A percentile compares a stretch with the other conserved stretches of the same genome.
Conservation (phyloP, 75 land plant genomes). For the Selaginella tamariscina region DNA sequence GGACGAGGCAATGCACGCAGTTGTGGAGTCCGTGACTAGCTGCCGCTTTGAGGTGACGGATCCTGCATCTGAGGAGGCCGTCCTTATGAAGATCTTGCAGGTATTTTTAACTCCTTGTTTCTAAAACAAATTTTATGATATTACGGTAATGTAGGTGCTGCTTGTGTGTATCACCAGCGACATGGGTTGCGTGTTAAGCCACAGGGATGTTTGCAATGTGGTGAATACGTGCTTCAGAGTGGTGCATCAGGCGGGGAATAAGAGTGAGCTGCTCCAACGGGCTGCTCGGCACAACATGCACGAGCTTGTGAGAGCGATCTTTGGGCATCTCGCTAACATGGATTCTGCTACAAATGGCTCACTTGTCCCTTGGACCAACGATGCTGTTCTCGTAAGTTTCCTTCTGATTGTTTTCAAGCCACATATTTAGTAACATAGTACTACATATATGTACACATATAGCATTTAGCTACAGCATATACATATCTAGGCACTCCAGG, state of each 20-base stretch:
- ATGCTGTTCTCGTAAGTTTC: neutral
- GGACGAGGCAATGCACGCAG: slow-evolving; percentile 61
- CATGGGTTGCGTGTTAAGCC: slow-evolving; percentile 47
- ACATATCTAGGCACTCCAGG: no score
- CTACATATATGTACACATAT: no score
- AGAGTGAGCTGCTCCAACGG: slow-evolving; percentile 68
- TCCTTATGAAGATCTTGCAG: slow-evolving; percentile 80
- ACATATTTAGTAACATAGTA: no score
- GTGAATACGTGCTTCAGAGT: slow-evolving; percentile 87
- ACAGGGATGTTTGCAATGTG: slow-evolving; percentile 69
- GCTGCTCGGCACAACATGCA: slow-evolving; percentile 77
- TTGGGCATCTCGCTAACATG: slow-evolving; percentile 51
- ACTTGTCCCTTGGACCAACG: neutral
- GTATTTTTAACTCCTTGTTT: no score
- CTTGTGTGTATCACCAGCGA: slow-evolving; percentile 36
- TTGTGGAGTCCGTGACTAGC: slow-evolving; percentile 91
- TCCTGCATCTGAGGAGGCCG: slow-evolving; percentile 94
- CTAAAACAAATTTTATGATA: no score
- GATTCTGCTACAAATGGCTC: slow-evolving; percentile 14
- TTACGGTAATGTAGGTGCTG: no score
- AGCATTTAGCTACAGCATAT: no score
- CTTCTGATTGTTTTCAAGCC: neutral
- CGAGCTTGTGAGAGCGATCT: slow-evolving; percentile 69
- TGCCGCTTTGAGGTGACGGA: slow-evolving; percentile 92
- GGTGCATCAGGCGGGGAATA: slow-evolving; percentile 66